Percentiles rank a stretch among this genome's conserved stretches.
Evolutionary conservation across 805 yeast species (phyloP).

Genomic region (Zygosaccharomyces pseudorouxii): DNA sequence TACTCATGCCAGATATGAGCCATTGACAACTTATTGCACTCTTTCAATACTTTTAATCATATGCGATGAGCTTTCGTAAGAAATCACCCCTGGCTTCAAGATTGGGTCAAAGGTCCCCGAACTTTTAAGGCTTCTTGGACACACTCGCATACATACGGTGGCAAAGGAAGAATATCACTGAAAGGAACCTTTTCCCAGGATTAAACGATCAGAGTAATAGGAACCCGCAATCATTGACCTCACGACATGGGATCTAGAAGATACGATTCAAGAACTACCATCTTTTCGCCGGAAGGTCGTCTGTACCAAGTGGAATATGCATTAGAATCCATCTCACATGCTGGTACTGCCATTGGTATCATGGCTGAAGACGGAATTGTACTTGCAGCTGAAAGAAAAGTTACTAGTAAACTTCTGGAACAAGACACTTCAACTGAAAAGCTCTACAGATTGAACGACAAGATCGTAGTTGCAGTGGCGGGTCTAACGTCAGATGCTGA

Average conservation of each 20-base stretch:
- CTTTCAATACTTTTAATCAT: not conserved
- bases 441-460: conserved; percentile 77
- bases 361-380: conserved; percentile 86
- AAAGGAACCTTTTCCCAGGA: not conserved
- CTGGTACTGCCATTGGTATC: conserved; percentile 95
- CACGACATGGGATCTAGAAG: conserved; percentile 73
- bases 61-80: conserved; percentile 6
- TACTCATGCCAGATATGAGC: conserved; percentile 38
- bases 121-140: conserved; percentile 3
- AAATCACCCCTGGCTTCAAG: conserved; percentile 3
- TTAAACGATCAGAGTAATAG: not conserved
- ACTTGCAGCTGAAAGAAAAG: conserved; percentile 93
- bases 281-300: conserved; percentile 98
- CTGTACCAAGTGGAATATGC: conserved; percentile 97
- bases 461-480: conserved; percentile 89
- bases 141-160: conserved; percentile 8
- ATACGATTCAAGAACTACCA: conserved; percentile 98
- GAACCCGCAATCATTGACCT: not conserved
- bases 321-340: conserved; percentile 94
- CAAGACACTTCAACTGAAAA: conserved; percentile 93
- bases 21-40: conserved; percentile 9
- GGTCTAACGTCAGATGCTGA: conserved; percentile 98
- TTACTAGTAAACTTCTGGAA: conserved; percentile 86
- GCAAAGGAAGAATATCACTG: conserved; percentile 8
- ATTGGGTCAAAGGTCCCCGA: not conserved